Evolutionary conservation across 257 asterid species (phyloP), one percentile per base, ranked within the genome.

Genomic region (Scutellaria minor): DNA sequence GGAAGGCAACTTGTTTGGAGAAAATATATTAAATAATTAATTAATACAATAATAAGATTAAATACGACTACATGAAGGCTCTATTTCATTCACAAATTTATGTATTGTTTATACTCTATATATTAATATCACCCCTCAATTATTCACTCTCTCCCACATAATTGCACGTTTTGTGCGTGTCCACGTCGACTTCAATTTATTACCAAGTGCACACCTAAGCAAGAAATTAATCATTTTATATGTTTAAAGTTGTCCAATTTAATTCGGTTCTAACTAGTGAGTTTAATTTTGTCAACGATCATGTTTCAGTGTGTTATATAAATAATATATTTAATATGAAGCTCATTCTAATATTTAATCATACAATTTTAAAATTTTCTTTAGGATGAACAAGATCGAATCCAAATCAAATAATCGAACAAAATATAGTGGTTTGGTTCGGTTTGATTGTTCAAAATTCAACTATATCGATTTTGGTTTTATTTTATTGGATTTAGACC

Each of bases 71-170:
- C 46, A 3, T 42, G 20, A 66, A 18, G 66, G 31, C 9, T 47
- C 22, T 58, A 58, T 67, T 31, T 47, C 0, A 13, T 27, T 64
- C 31, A 64, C 60, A 35, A 45, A 9, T 74, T 74, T 2, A 3
- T 24, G 11, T 56, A 45, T 14, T 74, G 65, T 24, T 14, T 56
- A 10, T 27, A 15, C 22, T 47, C 40, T 31, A 24, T 1, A 24
- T 5, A 56, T 15, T 64, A 11, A 24, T 5, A 56, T 15, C 69
- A 11, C 63, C 50, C 44, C 71, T 52, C 75, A 60, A 68, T 59
- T 68, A 75, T 68, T 75, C 37, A n/a, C 3, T 14, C 71, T 75
- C 71, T 52, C 59, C 22, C 75, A 40, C 75, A 75, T 15, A 61
- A 11, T 58, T 4, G 6, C 44, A 56, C 55, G 2, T 27, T 13